phyloP scores from a whole-genome alignment of 805 yeast genomes.

The Barnettozyma vustinii region DNA sequence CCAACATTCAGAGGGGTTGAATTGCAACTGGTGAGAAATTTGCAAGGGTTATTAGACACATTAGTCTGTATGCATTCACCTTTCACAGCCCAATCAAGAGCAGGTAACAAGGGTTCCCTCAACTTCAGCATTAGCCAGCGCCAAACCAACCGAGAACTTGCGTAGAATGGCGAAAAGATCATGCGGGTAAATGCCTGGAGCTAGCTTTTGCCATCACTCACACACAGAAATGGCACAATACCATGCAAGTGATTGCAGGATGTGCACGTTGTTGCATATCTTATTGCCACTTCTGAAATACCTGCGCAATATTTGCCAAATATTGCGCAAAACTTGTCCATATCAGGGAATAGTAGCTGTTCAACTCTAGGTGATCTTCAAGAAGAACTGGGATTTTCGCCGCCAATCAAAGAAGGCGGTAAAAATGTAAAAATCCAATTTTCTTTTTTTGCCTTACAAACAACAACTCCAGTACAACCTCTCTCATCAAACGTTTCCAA shows the following conservation, averaged over 20 bases:
- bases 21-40: no score
- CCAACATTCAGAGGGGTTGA: no score
- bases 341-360: background rate
- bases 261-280: background rate
- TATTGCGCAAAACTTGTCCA: background rate
- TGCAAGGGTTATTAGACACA: no score
- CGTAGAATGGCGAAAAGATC: background rate
- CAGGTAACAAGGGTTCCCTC: no score
- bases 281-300: background rate
- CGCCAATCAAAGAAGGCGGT: background rate
- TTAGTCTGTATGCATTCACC: no score
- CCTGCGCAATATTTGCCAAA: background rate
- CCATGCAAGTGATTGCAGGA: background rate
- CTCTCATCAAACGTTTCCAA: background rate
- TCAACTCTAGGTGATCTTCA: background rate
- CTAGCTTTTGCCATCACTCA: background rate
- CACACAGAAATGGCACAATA: background rate
- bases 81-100: no score
- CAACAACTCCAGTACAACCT: background rate
- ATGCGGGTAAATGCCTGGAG: background rate
- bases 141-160: background rate
- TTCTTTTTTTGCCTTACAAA: background rate
- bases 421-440: background rate
- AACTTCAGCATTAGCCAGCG: no score
- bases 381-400: background rate